These are phyloP conservation scores for Senecio squalidus DNA, from an alignment of 140 eudicot species.

Conservation along the genomic window DNA sequence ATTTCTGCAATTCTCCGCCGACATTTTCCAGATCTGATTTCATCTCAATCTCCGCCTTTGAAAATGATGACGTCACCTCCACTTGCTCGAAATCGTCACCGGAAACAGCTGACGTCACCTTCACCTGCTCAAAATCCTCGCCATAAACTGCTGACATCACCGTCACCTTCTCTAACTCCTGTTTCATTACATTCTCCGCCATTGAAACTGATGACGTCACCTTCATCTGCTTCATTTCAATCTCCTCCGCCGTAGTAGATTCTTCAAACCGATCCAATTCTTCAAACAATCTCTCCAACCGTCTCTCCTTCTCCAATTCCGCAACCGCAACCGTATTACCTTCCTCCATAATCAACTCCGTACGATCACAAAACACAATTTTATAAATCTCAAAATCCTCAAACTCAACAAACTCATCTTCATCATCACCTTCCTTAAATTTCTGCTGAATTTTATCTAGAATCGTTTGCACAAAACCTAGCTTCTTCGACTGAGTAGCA, in stretches of 20 bases:
- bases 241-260: neutral
- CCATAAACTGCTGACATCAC: too few species aligned
- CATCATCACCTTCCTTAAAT: neutral
- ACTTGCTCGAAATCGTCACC: too few species aligned
- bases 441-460: conserved; percentile 18
- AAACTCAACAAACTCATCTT: conserved; percentile 13
- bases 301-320: conserved; percentile 29
- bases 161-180: too few species aligned
- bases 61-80: too few species aligned
- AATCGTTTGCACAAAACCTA: conserved; percentile 23
- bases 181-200: neutral
- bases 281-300: conserved; percentile 29
- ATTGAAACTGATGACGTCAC: neutral
- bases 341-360: conserved; percentile 1
- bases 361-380: conserved; percentile 36
- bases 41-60: conserved; percentile 29
- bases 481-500: conserved; percentile 18
- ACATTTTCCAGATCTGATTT: conserved; percentile 20
- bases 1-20: conserved; percentile 13
- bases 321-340: neutral
- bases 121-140: too few species aligned
- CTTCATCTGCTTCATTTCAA: neutral
- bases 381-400: conserved; percentile 57
- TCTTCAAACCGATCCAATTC: conserved; percentile 44
- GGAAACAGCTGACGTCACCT: too few species aligned